Evolutionary conservation across 1,284 basidiomycete species (phyloP).

Genomic region (Pascua sp.): DNA sequence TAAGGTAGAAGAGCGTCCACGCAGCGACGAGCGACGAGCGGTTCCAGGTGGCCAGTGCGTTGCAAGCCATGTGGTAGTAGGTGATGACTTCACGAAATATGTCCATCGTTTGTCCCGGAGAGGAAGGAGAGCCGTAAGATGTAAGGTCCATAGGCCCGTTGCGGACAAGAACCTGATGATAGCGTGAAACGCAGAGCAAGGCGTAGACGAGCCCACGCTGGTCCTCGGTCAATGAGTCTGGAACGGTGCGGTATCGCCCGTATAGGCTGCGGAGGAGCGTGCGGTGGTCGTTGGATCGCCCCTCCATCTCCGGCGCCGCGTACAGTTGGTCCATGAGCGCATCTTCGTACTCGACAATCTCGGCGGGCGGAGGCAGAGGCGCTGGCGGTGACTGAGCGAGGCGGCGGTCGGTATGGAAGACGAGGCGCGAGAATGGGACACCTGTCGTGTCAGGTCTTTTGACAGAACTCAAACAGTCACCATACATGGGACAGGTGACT

Average conservation of each 20-base stretch:
- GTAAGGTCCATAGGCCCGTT: not conserved
- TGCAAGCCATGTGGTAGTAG: conserved; percentile 26
- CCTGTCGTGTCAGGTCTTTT: not conserved
- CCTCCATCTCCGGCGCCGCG: conserved; percentile 3
- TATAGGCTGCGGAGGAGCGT: conserved; percentile 14
- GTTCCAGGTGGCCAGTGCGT: conserved; percentile 20
- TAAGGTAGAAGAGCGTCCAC: conserved; percentile 26
- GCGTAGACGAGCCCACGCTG: conserved; percentile 23
- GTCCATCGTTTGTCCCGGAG: not conserved
- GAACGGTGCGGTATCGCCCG: conserved; percentile 21
- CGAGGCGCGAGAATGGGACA: conserved; percentile 7
- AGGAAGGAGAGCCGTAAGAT: no score
- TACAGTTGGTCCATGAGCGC: conserved; percentile 18
- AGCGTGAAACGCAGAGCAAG: conserved; percentile 19
- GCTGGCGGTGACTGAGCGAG: conserved; percentile 7
- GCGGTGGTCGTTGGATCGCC: not conserved
- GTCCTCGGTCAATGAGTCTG: conserved; percentile 21
- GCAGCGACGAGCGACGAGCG: conserved; percentile 22
- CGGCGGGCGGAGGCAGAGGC: conserved; percentile 10
- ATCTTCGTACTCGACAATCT: conserved; percentile 17
- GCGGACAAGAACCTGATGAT: conserved; percentile 11
- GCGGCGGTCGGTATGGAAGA: conserved; percentile 17
- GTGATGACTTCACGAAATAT: conserved; percentile 25
- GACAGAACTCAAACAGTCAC: not conserved
- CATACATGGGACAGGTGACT: not conserved